phyloP scores from a whole-genome alignment of 208 protist genomes.

The Herpetomonas tarakana region DNA sequence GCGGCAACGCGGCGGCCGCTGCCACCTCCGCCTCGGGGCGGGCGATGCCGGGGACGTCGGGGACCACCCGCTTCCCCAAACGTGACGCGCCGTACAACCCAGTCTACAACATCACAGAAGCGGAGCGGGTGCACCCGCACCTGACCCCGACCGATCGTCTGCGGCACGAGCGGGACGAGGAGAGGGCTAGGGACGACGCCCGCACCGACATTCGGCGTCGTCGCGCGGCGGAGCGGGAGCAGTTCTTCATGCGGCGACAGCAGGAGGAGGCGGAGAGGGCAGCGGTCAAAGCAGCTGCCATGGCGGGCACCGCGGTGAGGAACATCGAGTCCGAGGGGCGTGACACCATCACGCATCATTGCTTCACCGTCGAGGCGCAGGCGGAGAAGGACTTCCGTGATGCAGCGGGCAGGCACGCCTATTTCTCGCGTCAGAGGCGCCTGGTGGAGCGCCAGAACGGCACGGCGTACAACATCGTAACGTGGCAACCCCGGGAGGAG shows the following conservation, averaged over 20 bases:
- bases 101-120: not conserved
- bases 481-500: conserved; percentile 26
- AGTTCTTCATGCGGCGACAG: conserved; percentile 15
- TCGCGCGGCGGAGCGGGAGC: conserved; percentile 25
- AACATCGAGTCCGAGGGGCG: conserved; percentile 55
- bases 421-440: conserved; percentile 32
- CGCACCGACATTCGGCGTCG: not conserved
- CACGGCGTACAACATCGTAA: conserved; percentile 60
- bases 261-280: conserved; percentile 28
- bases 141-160: not conserved
- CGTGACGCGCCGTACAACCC: not conserved
- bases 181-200: not conserved
- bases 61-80: not conserved
- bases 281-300: conserved; percentile 17
- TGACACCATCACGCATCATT: conserved; percentile 60
- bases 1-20: not conserved
- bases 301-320: conserved; percentile 23
- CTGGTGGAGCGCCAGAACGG: conserved; percentile 25
- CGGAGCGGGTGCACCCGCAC: not conserved
- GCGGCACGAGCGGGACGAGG: not conserved
- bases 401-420: conserved; percentile 19
- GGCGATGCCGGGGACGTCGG: not conserved
- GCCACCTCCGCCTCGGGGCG: not conserved
- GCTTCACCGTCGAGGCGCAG: conserved; percentile 32
- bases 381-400: conserved; percentile 15